Evolutionary conservation across 257 asterid genomes (phyloP), one percentile per base, ranked within the genome.

Genomic region (Coffea canephora): DNA sequence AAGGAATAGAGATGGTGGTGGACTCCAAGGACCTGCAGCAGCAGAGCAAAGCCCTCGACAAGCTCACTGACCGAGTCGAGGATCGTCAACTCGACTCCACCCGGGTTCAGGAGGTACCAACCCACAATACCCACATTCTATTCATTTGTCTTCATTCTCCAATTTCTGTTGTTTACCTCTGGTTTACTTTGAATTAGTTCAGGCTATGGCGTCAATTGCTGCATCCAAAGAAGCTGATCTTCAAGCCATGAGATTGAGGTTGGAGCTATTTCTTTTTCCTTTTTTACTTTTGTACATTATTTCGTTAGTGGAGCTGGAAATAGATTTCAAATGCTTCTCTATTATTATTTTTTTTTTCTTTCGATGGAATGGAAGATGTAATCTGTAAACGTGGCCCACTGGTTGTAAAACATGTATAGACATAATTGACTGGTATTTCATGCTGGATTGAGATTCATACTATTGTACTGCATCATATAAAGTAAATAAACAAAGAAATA

Each of bases 71-170:
- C 83, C 97, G 96, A 78, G 99, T 96, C 72, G 99, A 96, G 91
- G 99, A 96, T 89, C 98, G 97, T 75, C 98, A 96, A 82, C 99
- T 96, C 77, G 95, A 96, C 82, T 96, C 99, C 14, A 93, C 97
- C 69, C 89, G 98, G 74, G 99, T 96, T 74, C 98, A 96, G 84
- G 96, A 91, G 88, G 97, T 95, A 49, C 59, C 34, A 46, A 15
- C 1, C 6, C 12, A 4, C n/a, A 13, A 10, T 5, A 0, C 19
- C 27, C 34, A 8, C 48, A 4, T 8, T 12, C 79, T 36, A 43
- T 31, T 61, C 45, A 21, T 34, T 23, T 10, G 1, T 1, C 43
- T n/a, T 23, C 16, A 23, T 67, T 7, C 0, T 73, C 43, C 39
- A 12, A 15, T 4, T 16, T n/a, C 6, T 73, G 31, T 34, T 27